These are phyloP conservation scores for Iberis pinnata DNA, from an alignment of 345 rosid genomes.

Conservation along the genomic window DNA sequence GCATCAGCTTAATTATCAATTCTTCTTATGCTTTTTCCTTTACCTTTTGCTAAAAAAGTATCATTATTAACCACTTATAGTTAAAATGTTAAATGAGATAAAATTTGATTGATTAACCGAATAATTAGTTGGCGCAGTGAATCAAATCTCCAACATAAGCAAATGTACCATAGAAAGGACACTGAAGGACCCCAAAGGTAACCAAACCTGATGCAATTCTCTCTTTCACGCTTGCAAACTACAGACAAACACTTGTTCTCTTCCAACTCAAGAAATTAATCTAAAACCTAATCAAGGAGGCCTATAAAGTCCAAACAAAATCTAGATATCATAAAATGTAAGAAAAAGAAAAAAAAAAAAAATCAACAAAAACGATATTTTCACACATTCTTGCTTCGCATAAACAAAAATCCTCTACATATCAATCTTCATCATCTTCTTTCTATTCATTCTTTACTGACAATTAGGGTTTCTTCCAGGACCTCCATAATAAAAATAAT, in stretches of 20 bases:
- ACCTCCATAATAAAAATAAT: conserved; percentile 58
- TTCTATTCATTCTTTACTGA: conserved; percentile 30
- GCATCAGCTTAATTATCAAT: no score
- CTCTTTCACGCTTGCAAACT: conserved; percentile 23
- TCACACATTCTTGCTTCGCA: conserved; percentile 17
- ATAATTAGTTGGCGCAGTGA: conserved; percentile 17
- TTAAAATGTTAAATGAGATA: not conserved
- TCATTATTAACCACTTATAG: conserved; percentile 9
- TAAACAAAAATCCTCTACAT: conserved; percentile 1
- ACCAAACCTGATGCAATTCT: conserved; percentile 8
- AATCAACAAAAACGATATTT: conserved; percentile 31
- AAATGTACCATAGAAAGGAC: conserved; percentile 4
- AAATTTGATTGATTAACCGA: conserved; percentile 11
- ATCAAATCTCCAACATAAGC: conserved; percentile 11
- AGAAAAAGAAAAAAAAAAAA: conserved; percentile 8
- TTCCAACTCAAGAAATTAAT: conserved; percentile 12
- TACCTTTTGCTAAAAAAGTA: no score
- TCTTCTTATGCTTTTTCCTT: no score
- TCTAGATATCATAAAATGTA: conserved; percentile 19
- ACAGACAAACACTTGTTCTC: conserved; percentile 9
- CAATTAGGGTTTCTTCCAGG: conserved; percentile 62
- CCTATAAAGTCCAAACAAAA: conserved; percentile 12
- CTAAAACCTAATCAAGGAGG: conserved; percentile 19
- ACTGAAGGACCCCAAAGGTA: conserved; percentile 14
- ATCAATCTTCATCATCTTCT: conserved; percentile 15